A percentile compares a stretch with the other conserved stretches of the same genome.
These are phyloP conservation scores for Astrothelium macrocarpum DNA, from an alignment of 495 filamentous ascomycete species.

Conservation along the genomic window DNA sequence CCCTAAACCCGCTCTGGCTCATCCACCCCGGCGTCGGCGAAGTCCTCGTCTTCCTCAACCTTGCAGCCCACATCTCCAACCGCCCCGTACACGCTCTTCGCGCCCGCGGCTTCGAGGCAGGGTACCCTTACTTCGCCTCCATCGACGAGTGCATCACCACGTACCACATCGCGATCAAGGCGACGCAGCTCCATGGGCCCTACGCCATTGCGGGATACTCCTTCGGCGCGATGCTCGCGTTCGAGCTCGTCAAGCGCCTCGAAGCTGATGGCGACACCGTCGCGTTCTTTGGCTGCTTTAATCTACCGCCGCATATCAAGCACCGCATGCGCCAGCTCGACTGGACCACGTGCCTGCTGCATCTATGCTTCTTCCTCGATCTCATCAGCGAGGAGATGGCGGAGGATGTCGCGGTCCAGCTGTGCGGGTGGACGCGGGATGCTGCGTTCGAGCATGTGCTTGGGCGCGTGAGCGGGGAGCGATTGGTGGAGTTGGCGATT, in stretches of 20 bases:
- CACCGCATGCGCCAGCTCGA: background rate
- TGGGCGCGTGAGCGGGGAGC: background rate
- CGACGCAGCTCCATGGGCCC: background rate
- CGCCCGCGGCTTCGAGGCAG: background rate
- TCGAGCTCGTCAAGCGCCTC: background rate
- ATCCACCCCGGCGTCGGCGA: background rate
- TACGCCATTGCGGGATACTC: background rate
- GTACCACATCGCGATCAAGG: background rate
- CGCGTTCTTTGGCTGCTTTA: background rate
- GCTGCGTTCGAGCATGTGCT: background rate
- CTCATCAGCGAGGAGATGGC: background rate
- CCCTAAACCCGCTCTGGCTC: background rate
- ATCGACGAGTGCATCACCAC: background rate
- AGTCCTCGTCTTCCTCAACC: background rate
- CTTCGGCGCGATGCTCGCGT: background rate
- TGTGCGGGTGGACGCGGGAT: background rate
- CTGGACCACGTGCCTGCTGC: background rate
- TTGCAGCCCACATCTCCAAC: background rate
- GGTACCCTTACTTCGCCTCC: background rate
- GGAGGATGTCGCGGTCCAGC: background rate
- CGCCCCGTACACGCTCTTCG: background rate
- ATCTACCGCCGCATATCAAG: constrained; percentile 1
- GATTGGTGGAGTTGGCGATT: background rate
- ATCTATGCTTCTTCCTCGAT: background rate
- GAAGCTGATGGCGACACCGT: background rate